phyloP scores from a whole-genome alignment of 116 monocot genomes.

The Papilionanthe hybrid region DNA sequence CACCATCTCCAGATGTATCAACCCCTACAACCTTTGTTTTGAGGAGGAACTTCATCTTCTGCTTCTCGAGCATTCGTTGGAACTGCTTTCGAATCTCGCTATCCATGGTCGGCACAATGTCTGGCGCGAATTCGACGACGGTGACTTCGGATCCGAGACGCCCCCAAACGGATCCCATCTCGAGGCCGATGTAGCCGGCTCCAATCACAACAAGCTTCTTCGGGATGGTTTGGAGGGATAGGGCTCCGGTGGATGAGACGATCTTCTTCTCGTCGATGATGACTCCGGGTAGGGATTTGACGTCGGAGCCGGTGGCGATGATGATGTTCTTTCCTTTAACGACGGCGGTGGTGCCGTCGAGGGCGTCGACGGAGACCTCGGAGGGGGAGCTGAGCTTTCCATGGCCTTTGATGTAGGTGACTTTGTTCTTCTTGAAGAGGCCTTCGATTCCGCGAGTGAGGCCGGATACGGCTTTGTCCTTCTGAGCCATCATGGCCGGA shows the following conservation, averaged over 20 bases:
- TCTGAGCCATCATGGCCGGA: slow-evolving; percentile 86
- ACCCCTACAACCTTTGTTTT: slow-evolving; percentile 68
- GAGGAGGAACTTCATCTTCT: slow-evolving; percentile 92
- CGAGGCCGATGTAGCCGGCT: slow-evolving; percentile 94
- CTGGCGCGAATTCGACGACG: slow-evolving; percentile 80
- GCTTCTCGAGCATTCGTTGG: slow-evolving; percentile 90
- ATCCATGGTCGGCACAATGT: slow-evolving; percentile 88
- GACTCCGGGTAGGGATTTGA: slow-evolving; percentile 81
- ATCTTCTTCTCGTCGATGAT: slow-evolving; percentile 93
- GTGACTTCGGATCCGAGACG: slow-evolving; percentile 94
- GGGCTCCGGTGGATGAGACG: slow-evolving; percentile 89
- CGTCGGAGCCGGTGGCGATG: slow-evolving; percentile 96
- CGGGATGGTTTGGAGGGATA: slow-evolving; percentile 59
- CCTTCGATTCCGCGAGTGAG: slow-evolving; percentile 91
- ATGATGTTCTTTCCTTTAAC: slow-evolving; percentile 86
- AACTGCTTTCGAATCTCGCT: slow-evolving; percentile 77
- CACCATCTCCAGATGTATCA: slow-evolving; percentile 50
- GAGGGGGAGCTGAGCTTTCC: slow-evolving; percentile 76
- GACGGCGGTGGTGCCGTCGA: slow-evolving; percentile 51
- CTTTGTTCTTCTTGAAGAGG: slow-evolving; percentile 96
- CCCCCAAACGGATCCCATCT: slow-evolving; percentile 98
- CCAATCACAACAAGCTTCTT: slow-evolving; percentile 90
- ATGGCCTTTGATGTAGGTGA: slow-evolving; percentile 81
- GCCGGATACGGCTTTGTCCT: slow-evolving; percentile 88
- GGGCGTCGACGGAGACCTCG: slow-evolving; percentile 73